These are phyloP conservation scores for Cupressus sempervirens DNA, from an alignment of 75 land plant genomes.

Conservation along the genomic window DNA sequence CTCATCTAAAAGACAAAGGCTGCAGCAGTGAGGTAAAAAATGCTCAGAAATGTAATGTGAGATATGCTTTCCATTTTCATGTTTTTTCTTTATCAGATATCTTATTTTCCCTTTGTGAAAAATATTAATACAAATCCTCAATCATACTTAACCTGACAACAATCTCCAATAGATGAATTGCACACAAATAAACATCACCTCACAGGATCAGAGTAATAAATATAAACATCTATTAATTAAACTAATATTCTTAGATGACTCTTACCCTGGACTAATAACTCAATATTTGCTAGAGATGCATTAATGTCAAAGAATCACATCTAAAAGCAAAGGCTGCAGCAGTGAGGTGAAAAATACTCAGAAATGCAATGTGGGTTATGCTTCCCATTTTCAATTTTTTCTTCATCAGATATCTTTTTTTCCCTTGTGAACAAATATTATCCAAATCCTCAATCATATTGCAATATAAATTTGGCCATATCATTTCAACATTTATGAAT, in stretches of 20 bases:
- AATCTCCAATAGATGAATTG: not conserved
- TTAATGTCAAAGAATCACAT: not conserved
- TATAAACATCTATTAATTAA: not conserved
- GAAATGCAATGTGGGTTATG: not conserved
- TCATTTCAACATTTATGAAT: not conserved
- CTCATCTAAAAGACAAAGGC: conserved; percentile 8
- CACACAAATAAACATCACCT: not conserved
- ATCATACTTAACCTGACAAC: not conserved
- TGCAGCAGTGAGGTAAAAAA: not conserved
- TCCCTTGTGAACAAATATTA: not conserved
- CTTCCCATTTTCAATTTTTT: not conserved
- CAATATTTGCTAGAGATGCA: not conserved
- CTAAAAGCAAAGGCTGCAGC: conserved; percentile 1
- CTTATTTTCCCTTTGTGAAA: not conserved
- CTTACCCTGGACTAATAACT: not conserved
- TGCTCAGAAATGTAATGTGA: not conserved
- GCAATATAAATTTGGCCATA: not conserved
- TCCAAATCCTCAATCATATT: not conserved
- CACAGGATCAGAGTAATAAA: not conserved
- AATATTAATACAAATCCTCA: too few species aligned
- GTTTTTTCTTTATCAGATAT: not conserved
- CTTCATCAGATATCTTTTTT: not conserved
- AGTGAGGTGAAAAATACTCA: not conserved
- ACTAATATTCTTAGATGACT: not conserved
- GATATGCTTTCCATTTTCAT: not conserved